Evolutionary conservation across 768 basidiomycete genomes (phyloP), one percentile per base, ranked within the genome.

Genomic region (Naganishia friedmannii): DNA sequence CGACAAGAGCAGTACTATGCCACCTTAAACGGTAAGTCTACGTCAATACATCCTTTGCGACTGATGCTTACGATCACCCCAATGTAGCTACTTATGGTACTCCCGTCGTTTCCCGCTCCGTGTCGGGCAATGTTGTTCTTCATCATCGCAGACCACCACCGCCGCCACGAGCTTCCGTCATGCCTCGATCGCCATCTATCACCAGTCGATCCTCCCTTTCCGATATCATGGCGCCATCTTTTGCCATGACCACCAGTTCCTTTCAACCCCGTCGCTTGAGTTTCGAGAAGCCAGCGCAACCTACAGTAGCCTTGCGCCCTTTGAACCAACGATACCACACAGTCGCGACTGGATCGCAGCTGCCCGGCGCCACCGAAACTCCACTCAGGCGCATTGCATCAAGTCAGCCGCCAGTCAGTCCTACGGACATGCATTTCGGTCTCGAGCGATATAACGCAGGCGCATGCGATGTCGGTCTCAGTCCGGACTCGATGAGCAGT

Each of bases 401-500:
- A 3, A 26, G 23, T 12, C 37, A 42, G 23, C 8, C 12, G 5
- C 39, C 37, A 23, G 7, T 63, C 39, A 63, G 60, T 23, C 60
- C 60, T 2, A 63, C 60, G 17, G 60, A 45, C 2, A 1, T n/a
- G 23, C 60, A 63, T 29, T 34, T 63, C 39, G 60, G 39, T 45
- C 60, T 63, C 23, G 39, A 45, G 7, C 23, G 23, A 26, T 63
- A 45, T 42, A 29, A 8, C 15, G 60, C 39, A 45, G 60, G 39
- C 12, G 17, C 23, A 10, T 34, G 3, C 23, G 15, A 26, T 26
- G 13, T 63, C 12, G 60, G 60, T 12, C 39, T 63, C 42, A 63
- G 60, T 45, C 60, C 60, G 21, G 39, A 37, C 39, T 63, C 60
- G 3, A 21, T 63, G 23, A 34, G 60, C 39, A 63, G 60, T 63